Percentiles rank a stretch among this genome's conserved stretches.
These are phyloP conservation scores for Corylus heterophylla DNA, from an alignment of 306 rosid genomes.

Conservation along the genomic window DNA sequence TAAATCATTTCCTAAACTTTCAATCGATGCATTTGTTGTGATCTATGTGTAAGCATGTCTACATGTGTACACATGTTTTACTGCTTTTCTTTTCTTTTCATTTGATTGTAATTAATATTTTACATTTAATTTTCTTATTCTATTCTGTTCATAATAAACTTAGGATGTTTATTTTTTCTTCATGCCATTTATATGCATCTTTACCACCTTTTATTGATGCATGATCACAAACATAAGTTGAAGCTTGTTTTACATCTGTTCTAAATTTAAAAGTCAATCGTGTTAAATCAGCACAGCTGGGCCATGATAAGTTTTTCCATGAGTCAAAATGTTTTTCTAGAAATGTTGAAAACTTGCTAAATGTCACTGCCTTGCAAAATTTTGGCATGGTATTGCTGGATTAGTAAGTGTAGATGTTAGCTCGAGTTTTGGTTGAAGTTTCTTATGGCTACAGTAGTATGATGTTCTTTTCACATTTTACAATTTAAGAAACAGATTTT, in stretches of 20 bases:
- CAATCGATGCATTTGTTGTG: conserved; percentile 7
- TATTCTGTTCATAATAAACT: not conserved
- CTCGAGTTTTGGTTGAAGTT: not conserved
- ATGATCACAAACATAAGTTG: not conserved
- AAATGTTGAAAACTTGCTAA: not conserved
- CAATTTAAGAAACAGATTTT: not conserved
- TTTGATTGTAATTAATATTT: not conserved
- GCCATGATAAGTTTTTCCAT: not conserved
- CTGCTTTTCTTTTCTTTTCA: not conserved
- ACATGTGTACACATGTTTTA: not conserved
- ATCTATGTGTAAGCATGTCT: not conserved
- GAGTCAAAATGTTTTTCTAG: not conserved
- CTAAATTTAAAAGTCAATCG: not conserved
- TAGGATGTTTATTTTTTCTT: not conserved
- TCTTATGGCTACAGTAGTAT: not conserved
- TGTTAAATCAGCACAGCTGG: not conserved
- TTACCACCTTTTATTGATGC: not conserved
- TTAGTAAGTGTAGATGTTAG: not conserved
- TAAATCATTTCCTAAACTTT: conserved; percentile 25
- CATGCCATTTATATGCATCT: not conserved
- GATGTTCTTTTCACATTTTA: not conserved
- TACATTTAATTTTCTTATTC: not conserved
- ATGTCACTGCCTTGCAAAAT: not conserved
- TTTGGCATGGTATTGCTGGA: not conserved
- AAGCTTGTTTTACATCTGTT: not conserved